phyloP scores from a whole-genome alignment of 805 yeast genomes.

The Nakazawaea molendinolei region DNA sequence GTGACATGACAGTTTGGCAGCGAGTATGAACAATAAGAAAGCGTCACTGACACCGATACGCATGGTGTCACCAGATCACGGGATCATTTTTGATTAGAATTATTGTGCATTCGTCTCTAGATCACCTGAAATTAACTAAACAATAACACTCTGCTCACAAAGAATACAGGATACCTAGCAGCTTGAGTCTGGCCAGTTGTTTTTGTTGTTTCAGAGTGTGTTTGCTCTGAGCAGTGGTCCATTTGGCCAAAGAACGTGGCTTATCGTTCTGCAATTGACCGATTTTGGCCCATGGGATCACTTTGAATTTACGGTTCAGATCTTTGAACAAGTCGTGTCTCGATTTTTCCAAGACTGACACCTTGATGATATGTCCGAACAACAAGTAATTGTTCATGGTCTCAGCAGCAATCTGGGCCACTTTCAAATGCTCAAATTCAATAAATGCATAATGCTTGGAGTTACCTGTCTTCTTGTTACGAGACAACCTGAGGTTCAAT shows the following conservation, averaged over 20 bases:
- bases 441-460: slow-evolving; percentile 89
- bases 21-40: no score
- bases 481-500: slow-evolving; percentile 68
- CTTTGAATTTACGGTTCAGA: slow-evolving; percentile 45
- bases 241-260: slow-evolving; percentile 48
- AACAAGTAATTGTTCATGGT: slow-evolving; percentile 93
- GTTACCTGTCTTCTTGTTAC: slow-evolving; percentile 85
- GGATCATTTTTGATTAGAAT: no score
- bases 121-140: no score
- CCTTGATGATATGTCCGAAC: slow-evolving; percentile 78
- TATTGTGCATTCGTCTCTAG: no score
- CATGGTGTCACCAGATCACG: no score
- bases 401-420: slow-evolving; percentile 85
- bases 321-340: slow-evolving; percentile 53
- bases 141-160: slow-evolving; percentile 12
- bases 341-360: slow-evolving; percentile 47
- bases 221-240: slow-evolving; percentile 46
- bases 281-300: slow-evolving; percentile 54
- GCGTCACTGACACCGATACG: no score
- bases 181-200: slow-evolving; percentile 43
- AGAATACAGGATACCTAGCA: slow-evolving; percentile 52
- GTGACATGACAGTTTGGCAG: no score
- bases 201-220: slow-evolving; percentile 33
- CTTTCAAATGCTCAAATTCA: slow-evolving; percentile 68
- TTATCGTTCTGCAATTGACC: slow-evolving; percentile 47